Evolutionary conservation across 768 basidiomycete species (phyloP), one percentile per base, ranked within the genome.

Genomic region (Phylloporus scabripes): DNA sequence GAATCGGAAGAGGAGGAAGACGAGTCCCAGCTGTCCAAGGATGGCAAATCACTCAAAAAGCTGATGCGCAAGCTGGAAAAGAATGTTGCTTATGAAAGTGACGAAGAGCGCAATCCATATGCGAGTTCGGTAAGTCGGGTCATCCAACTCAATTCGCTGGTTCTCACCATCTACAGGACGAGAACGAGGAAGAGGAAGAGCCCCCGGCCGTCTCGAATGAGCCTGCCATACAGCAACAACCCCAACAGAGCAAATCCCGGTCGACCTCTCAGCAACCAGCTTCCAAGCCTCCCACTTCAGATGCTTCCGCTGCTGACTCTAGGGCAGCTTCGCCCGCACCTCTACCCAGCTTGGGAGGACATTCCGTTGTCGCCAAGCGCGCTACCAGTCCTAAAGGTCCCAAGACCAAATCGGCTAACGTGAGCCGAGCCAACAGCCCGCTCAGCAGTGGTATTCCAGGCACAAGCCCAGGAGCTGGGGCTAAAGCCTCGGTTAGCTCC

Each of bases 51-150:
- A 3, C 82, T 93, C 73, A 85, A 90, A 70, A 94, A 93, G 68
- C 76, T 93, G 17, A 81, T 97, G 60, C 83, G 79, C 52, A 87
- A 82, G 61, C 74, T 83, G 49, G 93, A 94, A 67, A 89, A 91
- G 64, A 85, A 85, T 47, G 81, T 78, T 8, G 83, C 74, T 7
- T 91, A 92, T 61, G 90, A 92, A 14, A 85, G 81, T 44, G 89
- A 91, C 39, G 87, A 92, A 18, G 85, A 90, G 37, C 61, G 48
- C 28, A 89, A 92, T 64, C 90, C 90, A 5, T 92, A 91, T 60
- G 83, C 83, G 1, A 84, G 80, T 62, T 85, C 83, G 59, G 89
- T 82, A 63, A 59, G 85, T 69, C 31, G 42, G 34, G 29, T 1
- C 50, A 44, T 34, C 18, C 4, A 33, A 43, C 29, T 38, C 49